These are phyloP conservation scores for Cornus florida DNA, from an alignment of 148 eudicot genomes.

Conservation along the genomic window DNA sequence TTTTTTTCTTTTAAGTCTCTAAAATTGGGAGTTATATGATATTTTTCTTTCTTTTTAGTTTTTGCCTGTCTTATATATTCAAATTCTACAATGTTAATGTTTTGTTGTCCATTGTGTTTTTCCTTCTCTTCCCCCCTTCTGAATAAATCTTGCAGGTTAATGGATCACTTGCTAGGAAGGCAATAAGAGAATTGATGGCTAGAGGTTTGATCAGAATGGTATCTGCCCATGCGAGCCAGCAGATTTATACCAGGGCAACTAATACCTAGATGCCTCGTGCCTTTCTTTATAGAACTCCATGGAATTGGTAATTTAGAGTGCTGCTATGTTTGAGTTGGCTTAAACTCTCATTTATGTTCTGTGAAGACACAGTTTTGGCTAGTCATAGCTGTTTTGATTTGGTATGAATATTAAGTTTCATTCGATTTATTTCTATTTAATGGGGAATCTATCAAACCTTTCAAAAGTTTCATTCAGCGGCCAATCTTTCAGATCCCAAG, in stretches of 20 bases:
- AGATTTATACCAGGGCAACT: constrained; percentile 76
- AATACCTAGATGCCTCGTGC: constrained; percentile 30
- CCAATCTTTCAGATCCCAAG: too few relatives aligned
- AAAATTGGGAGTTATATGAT: too few relatives aligned
- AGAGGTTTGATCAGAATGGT: constrained; percentile 78
- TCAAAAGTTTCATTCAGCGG: neutral
- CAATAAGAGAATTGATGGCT: constrained; percentile 59
- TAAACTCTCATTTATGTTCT: neutral
- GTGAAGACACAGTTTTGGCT: neutral
- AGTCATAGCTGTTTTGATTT: neutral
- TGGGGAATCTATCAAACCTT: too few relatives aligned
- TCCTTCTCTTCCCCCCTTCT: neutral
- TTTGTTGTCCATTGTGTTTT: neutral
- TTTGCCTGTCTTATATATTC: neutral
- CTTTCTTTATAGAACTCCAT: neutral
- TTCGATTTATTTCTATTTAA: neutral
- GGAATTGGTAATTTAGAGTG: neutral
- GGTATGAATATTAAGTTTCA: neutral
- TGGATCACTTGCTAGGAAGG: constrained; percentile 79
- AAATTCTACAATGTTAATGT: neutral
- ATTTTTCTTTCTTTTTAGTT: too few relatives aligned
- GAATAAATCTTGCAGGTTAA: constrained; percentile 41
- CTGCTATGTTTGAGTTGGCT: neutral
- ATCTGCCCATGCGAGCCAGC: constrained; percentile 73
- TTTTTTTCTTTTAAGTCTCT: too few relatives aligned